Base-by-base conservation (phyloP, 495 filamentous ascomycete genomes). In the Penicillium ucsense region DNA sequence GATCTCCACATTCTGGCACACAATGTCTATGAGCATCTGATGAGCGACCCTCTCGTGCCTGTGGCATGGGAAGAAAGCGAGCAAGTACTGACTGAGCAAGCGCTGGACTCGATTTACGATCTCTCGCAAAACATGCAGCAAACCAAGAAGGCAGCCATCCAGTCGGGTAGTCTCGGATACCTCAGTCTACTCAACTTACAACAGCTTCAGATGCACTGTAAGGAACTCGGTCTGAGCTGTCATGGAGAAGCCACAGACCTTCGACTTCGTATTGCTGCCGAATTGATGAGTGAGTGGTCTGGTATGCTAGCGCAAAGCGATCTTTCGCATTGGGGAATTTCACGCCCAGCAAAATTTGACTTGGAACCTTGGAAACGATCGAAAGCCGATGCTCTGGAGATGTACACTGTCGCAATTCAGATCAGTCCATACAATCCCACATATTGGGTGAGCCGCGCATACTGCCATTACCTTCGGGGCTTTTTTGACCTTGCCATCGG, bases 401-500 rank as follows among this genome's bases (percentile, higher is more conserved):
- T 70, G 56, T 70, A 70, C 43, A 70, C 66, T 1, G 51, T 54
- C 35, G 65, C 62, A 27, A 60, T 67, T 31, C 40, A 56, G 20
- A 30, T 59, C 12, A 67, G 68, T 20, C 86, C 88, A 3, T 92
- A 94, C 60, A 82, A 86, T 53, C 65, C 86, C 8, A 68, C 82
- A 30, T 72, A 81, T 35, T 89, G 87, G 62, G 59, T 89, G 41
- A 71, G 79, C 46, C 77, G 88, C 11, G 82, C 86, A n/a, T 70
- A 77, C 31, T 76, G 78, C 11, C 80, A 91, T 61, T 71, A 81
- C 36, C 64, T 79, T 40, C 78, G 89, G 20, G 84, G 74, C 30
- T 90, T 86, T 59, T 90, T 85, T 7, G 89, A 95, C 55, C 74
- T 95, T 8, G 86, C 86, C 6, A 79, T 83, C 33, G 86, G 86